Base-by-base conservation (phyloP, 768 basidiomycete species). In the Lenzites betulinus region DNA sequence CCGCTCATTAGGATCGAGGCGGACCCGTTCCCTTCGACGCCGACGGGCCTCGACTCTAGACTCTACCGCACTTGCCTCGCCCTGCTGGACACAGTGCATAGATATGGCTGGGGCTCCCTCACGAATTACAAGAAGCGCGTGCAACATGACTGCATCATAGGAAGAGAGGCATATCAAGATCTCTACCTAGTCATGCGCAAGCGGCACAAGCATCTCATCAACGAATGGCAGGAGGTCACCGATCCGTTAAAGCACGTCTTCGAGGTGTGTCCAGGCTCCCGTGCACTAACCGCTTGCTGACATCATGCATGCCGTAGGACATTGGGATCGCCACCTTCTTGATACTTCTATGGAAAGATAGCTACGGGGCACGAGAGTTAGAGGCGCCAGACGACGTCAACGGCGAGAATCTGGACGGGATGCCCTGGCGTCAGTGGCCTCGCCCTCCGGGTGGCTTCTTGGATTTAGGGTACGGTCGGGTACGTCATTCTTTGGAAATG, bases 251-350 rank as follows among this genome's bases (percentile, higher is more conserved):
- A 95, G 71, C 93, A 95, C 73, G 91, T 95, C 7, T 95, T 89
- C 58, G 93, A 95, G 83, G 91, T 87, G 57, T 62, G 77, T 64
- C 36, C 18, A 15, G 44, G 13, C 22, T 46, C 9, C 22, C 13
- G 12, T 25, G 3, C 44, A 13, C 3, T 3, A 46, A 22, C 22
- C 22, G 20, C 20, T 25, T 9, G 11, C 22, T 22, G 12, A 25
- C 44, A n/a, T 44, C 12, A 7, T 39, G 38, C 15, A 7, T 18
- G 6, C 38, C 30, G 18, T 66, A 96, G 90, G 96, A 98, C 70
- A 93, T 98, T 36, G 93, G 93, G 16, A 95, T 98, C 43, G 94
- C 94, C 2, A 93, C 93, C 1, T 98, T 91, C 71, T 78, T 98
- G 26, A 93, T 98, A 75, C 80, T 96, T 0, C 76, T 98, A 3